phyloP scores from a whole-genome alignment of 2,329 filamentous ascomycete genomes.

The Trichoderma pleuroti region DNA sequence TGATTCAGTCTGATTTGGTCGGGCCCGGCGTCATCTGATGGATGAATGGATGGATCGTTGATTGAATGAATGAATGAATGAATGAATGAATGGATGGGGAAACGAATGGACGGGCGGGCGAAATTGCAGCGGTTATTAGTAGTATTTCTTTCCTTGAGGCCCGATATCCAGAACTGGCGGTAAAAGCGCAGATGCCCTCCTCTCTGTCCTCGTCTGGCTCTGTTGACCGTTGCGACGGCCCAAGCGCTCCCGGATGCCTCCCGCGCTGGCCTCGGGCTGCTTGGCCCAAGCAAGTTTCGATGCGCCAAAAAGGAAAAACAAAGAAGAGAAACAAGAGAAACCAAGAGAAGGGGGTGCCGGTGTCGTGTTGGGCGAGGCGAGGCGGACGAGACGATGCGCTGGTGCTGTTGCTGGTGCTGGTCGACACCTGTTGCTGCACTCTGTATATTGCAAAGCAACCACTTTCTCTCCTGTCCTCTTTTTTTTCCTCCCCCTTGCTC shows the following conservation, averaged over 20 bases:
- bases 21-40: neutral
- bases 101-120: neutral
- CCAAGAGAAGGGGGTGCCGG: neutral
- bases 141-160: neutral
- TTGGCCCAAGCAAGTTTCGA: conserved; percentile 1
- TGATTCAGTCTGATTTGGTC: neutral
- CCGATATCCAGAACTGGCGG: neutral
- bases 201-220: neutral
- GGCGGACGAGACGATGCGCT: neutral
- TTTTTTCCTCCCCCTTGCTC: neutral
- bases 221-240: neutral
- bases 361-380: conserved; percentile 9
- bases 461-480: neutral
- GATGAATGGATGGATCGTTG: neutral
- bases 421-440: neutral
- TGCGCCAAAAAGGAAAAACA: neutral
- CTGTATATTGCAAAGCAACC: neutral
- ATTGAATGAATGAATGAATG: neutral
- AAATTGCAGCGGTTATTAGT: neutral
- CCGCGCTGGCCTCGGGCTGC: neutral
- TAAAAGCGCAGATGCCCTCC: neutral
- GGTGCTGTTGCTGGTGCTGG: neutral
- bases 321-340: neutral
- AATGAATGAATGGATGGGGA: neutral
- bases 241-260: conserved; percentile 4